Conservation (phyloP, 768 basidiomycete species). For the Tephrocybe sp. region DNA sequence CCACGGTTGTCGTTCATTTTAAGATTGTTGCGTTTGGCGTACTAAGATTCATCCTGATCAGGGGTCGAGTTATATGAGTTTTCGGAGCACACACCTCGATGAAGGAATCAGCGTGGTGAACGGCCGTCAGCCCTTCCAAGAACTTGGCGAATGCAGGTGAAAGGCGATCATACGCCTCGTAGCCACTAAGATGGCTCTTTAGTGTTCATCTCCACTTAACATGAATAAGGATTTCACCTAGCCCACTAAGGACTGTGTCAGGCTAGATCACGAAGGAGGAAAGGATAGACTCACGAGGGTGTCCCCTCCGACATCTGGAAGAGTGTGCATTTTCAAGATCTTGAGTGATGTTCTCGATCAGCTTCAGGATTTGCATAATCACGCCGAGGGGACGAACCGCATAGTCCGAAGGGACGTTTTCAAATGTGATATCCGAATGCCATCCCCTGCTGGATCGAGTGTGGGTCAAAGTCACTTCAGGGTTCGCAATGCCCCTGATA, state of each 20-base stretch:
- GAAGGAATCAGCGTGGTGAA: conserved; percentile 43
- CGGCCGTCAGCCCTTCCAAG: conserved; percentile 58
- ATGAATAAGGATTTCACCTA: conserved; percentile 22
- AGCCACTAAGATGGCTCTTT: conserved; percentile 34
- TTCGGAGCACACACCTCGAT: conserved; percentile 26
- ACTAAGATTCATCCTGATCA: conserved; percentile 16
- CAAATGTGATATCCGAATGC: conserved; percentile 65
- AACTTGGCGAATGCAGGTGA: conserved; percentile 53
- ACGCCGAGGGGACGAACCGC: conserved; percentile 29
- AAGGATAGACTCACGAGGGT: conserved; percentile 33
- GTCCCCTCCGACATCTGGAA: conserved; percentile 42
- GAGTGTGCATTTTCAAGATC: conserved; percentile 42
- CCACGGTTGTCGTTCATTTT: conserved; percentile 41
- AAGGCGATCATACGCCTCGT: conserved; percentile 65
- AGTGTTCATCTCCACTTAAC: background rate
- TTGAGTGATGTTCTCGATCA: conserved; percentile 4
- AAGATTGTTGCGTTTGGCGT: conserved; percentile 27
- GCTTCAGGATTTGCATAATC: too few relatives aligned
- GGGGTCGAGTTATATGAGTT: background rate
- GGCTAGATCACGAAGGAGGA: background rate
- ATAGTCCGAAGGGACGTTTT: conserved; percentile 59
- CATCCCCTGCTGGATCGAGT: conserved; percentile 44
- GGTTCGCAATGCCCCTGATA: conserved; percentile 37
- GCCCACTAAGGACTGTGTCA: conserved; percentile 31
- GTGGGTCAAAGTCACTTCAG: conserved; percentile 24